Percentiles rank a stretch among this genome's conserved stretches.
These are phyloP conservation scores for Aspergillus alliaceus DNA, from an alignment of 2,329 filamentous ascomycete species.

Conservation along the genomic window DNA sequence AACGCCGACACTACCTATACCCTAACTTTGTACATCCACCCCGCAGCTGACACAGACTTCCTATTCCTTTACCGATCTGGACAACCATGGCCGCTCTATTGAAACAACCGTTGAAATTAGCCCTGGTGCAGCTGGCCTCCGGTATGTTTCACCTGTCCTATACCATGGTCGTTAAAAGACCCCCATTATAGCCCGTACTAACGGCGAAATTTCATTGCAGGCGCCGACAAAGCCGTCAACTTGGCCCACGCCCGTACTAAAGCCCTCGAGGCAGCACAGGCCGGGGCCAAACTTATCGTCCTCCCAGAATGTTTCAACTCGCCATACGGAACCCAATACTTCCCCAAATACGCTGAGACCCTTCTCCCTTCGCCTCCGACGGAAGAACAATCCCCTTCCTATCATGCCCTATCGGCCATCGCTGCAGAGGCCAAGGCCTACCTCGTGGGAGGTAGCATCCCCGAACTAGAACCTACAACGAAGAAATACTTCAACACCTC, in stretches of 20 bases:
- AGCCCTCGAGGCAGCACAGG: conserved; percentile 74
- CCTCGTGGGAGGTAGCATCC: conserved; percentile 88
- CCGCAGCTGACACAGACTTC: neutral
- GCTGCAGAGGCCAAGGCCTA: conserved; percentile 77
- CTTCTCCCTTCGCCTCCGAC: conserved; percentile 76
- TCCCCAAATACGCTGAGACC: conserved; percentile 87
- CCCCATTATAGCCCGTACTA: neutral
- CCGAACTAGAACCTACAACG: conserved; percentile 67
- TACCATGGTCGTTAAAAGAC: neutral
- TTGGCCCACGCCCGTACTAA: conserved; percentile 77
- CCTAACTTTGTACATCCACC: neutral
- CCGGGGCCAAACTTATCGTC: conserved; percentile 82
- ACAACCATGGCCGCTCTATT: conserved; percentile 58
- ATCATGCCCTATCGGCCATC: conserved; percentile 77
- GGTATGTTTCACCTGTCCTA: conserved; percentile 41
- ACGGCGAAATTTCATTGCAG: conserved; percentile 35
- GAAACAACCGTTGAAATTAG: conserved; percentile 74
- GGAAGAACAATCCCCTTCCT: conserved; percentile 72
- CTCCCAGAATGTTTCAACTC: conserved; percentile 99
- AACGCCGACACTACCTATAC: conserved; percentile 2
- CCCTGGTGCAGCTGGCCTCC: conserved; percentile 77
- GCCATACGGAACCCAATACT: conserved; percentile 89
- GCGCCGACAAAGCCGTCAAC: conserved; percentile 81
- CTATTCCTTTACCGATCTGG: neutral
- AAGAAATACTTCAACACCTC: conserved; percentile 89